Base-by-base conservation (phyloP, 1,284 basidiomycete species). In the Meira miltonrushii region DNA sequence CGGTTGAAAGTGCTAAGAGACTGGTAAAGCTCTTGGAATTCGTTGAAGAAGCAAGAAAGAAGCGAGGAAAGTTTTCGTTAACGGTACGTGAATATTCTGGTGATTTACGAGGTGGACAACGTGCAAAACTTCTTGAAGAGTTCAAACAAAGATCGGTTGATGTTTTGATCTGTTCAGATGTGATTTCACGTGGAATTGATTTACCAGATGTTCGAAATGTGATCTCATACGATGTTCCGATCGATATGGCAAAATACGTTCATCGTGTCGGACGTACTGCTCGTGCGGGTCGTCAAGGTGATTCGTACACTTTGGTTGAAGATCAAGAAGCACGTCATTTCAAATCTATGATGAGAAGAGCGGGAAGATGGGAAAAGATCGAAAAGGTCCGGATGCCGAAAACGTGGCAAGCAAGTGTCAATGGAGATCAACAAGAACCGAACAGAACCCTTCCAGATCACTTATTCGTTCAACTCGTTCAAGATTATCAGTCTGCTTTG, bases 231-330 rank as follows among this genome's bases (percentile, higher is more conserved):
- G 94, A 97, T 78, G 87, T 87, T 2, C 93, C 94, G 1, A 84
- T 96, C n/a, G 94, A 97, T 75, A 90, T 95, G 84, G 85, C 90
- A 53, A 97, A 97, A 79, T 97, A 98, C 74, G 90, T 98, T 17
- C 94, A 98, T 78, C 87, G 94, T 50, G 92, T 92, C 0, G 94
- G 94, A 17, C 84, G 94, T 41, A 97, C 94, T 0, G 94, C 94
- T 2, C 85, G 94, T 60, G 94, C 94, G 1, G 92, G 92, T 1
- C 83, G 88, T 48, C 80, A 81, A 12, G 94, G 94, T 3, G 85
- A 88, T 63, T 92, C 92, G 0, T 98, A 92, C 92, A 90, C 88
- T 2, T 80, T 98, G 63, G 90, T 97, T 3, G 94, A 98, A 81
- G 89, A 91, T 75, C 93, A 95, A 78, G 93, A 96, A 84, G 69